Evolutionary conservation across 345 rosid genomes (phyloP), one percentile per base, ranked within the genome.

Genomic region (Geranium brycei): DNA sequence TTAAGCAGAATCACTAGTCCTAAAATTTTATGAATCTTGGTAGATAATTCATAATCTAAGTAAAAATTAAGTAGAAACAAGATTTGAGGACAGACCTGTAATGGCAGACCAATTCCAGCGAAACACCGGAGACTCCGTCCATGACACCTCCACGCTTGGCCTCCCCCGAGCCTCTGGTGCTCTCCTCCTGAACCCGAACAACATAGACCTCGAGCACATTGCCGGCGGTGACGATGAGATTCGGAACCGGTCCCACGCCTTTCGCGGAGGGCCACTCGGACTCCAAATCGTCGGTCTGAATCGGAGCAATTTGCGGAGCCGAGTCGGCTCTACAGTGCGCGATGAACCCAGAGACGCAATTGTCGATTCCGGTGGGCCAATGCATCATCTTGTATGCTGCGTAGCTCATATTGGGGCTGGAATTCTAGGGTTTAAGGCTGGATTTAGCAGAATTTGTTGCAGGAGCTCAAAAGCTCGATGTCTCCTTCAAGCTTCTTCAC

Each of bases 381-480:
- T 87, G 99, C 97, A 93, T 86, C 95, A 88, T 83, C 66, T 93
- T 93, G 81, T 76, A 93, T 58, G 96, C 96, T 40, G 97, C 99
- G 86, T 66, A 93, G 80, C 99, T 93, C 97, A 93, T 90, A 69
- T 66, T 72, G 32, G 32, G 31, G 53, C 35, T 62, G 56, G 69
- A 58, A 60, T 68, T 57, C 3, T 19, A 41, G 57, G 66, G 68
- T 68, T 18, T 17, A 38, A 65, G 30, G 53, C 53, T 47, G 53
- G 53, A 35, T 35, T 35, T 7, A 7, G 41, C 41, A 7, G 41
- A 7, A 35, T 3, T 47, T 38, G 6, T 38, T 38, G 47, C 47
- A 5, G 47, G 47, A 38, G 11, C 11, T 38, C 8, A 38, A 38
- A 10, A 38, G 6, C 8, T 38, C 8, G 28, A 23, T 23, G 28